A percentile compares a stretch with the other conserved stretches of the same genome.
These are phyloP conservation scores for Caryopteris hybrid DNA, from an alignment of 305 asterid genomes.

Conservation along the genomic window DNA sequence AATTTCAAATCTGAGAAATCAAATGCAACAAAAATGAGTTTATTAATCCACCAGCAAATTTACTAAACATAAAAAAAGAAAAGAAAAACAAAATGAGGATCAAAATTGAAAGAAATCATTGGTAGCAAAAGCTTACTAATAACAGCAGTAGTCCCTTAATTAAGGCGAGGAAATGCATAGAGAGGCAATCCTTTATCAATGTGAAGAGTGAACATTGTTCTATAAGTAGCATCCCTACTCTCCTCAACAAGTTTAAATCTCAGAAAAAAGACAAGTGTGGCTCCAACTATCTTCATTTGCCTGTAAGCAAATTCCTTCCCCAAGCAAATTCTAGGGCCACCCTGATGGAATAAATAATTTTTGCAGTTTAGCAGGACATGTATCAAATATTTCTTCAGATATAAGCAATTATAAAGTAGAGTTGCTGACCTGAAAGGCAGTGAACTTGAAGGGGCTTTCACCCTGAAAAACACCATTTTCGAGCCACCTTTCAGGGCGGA, in stretches of 20 bases:
- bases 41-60: too few species aligned
- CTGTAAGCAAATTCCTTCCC: slow-evolving; percentile 39
- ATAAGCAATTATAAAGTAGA: too few species aligned
- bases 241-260: slow-evolving; percentile 27
- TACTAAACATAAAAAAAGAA: too few species aligned
- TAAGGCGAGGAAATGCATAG: slow-evolving; percentile 16
- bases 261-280: slow-evolving; percentile 23
- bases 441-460: slow-evolving; percentile 33
- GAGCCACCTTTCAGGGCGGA: slow-evolving; percentile 33
- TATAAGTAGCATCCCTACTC: slow-evolving; percentile 24
- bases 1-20: too few species aligned
- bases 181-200: slow-evolving; percentile 33
- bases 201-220: slow-evolving; percentile 43
- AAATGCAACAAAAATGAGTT: too few species aligned
- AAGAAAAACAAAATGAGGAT: too few species aligned
- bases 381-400: too few species aligned
- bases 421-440: slow-evolving; percentile 30
- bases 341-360: slow-evolving; percentile 8
- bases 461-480: slow-evolving; percentile 21
- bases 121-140: too few species aligned
- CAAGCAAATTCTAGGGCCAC: slow-evolving; percentile 35
- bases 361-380: neutral
- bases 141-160: too few species aligned
- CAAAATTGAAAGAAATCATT: too few species aligned
- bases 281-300: slow-evolving; percentile 37